These are phyloP conservation scores for Phoma sp. DNA, from an alignment of 2,329 filamentous ascomycete species.

Conservation along the genomic window DNA sequence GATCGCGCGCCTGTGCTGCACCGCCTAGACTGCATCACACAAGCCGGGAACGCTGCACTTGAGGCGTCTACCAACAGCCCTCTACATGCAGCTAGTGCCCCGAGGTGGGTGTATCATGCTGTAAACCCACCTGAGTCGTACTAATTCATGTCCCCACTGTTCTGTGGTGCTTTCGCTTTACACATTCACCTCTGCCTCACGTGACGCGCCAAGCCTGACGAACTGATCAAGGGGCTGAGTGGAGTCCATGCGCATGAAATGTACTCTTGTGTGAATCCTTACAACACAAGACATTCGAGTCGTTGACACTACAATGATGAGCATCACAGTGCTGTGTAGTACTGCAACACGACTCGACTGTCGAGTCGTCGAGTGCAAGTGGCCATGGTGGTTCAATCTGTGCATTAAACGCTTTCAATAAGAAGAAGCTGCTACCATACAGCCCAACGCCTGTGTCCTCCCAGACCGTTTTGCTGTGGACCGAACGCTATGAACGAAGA, in stretches of 20 bases:
- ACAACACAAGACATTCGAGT: neutral
- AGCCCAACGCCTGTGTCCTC: constrained; percentile 35
- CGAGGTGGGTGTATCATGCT: neutral
- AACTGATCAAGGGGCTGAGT: neutral
- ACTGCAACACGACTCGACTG: neutral
- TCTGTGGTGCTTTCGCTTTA: neutral
- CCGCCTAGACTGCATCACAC: constrained; percentile 26
- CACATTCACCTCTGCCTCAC: neutral
- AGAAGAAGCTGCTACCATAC: constrained; percentile 26
- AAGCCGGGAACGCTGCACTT: constrained; percentile 5
- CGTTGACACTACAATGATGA: neutral
- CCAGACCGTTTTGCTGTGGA: constrained; percentile 33
- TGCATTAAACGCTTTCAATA: constrained; percentile 25
- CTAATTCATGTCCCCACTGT: constrained; percentile 4
- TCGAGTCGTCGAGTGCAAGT: neutral
- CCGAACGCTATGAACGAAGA: constrained; percentile 38
- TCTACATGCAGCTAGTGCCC: constrained; percentile 4
- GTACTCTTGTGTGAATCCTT: too few relatives aligned
- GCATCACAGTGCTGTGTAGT: neutral
- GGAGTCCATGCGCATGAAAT: neutral
- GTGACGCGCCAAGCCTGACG: constrained; percentile 1
- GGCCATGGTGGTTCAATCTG: constrained; percentile 5
- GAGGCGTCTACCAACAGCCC: constrained; percentile 7
- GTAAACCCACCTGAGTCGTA: constrained; percentile 2
- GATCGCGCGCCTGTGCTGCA: constrained; percentile 25